Evolutionary conservation across 495 filamentous ascomycete species (phyloP), one percentile per base, ranked within the genome.

Genomic region (Rhizodiscina lignyota): DNA sequence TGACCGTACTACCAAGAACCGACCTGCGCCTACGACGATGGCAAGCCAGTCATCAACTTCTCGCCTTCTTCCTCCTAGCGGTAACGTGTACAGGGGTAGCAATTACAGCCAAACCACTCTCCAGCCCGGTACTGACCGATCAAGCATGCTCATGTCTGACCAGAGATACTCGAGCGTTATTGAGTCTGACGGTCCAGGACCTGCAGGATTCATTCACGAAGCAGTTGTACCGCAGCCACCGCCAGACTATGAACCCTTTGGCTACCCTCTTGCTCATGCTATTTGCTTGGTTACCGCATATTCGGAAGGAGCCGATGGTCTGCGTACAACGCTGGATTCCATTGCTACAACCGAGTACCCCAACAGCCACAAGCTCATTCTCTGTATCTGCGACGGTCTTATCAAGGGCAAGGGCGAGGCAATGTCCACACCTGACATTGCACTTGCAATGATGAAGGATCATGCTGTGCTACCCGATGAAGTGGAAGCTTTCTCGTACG

Each of bases 301-400:
- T 52, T 99, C 91, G 0, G 91, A 99, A 60, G 89, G 91, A 21
- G 83, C 83, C 48, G 72, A 89, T 18, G 91, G 85, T 45, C 67
- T 99, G 32, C 75, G 91, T 16, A 91, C 87, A 8, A 99, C 91
- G 3, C 58, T 99, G 15, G 86, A 99, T 56, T 96, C 91, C 0
- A 76, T 99, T 54, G 89, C 86, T 19, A 87, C 82, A 63, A 99
- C 91, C 5, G 91, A 99, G 51, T 99, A 96, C 45, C 91, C 91
- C 4, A 96, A 96, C 65, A 94, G 85, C 55, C 91, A 99, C 64
- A 99, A 96, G 55, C 71, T 81, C 13, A 84, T 99, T 46, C 62
- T 99, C 27, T 83, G 94, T 40, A 79, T 99, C 43, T 96, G 91
- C 60, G 91, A 99, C 52, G 91, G 91, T 52, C 71, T 96, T 48